A percentile compares a stretch with the other conserved stretches of the same genome.
Conservation (phyloP, 2,329 filamentous ascomycete genomes). For the Fusarium pseudoanthophilum region DNA sequence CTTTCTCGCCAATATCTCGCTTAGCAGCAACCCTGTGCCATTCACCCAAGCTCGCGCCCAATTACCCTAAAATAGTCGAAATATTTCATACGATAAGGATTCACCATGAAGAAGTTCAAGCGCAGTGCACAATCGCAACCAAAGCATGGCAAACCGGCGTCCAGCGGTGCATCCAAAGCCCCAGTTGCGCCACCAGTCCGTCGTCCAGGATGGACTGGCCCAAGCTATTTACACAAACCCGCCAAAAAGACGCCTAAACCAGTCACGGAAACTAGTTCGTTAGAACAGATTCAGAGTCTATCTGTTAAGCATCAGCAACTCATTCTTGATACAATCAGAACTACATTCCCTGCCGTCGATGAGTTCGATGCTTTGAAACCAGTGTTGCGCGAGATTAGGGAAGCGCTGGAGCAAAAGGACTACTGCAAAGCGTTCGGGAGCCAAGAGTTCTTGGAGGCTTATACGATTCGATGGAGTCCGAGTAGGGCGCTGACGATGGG, state of each 20-base stretch:
- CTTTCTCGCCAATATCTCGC: neutral
- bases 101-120: neutral
- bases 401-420: constrained; percentile 12
- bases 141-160: constrained; percentile 5
- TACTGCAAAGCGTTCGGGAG: constrained; percentile 1
- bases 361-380: constrained; percentile 1
- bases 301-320: constrained; percentile 3
- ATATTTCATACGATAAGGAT: accelerated
- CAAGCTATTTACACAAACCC: constrained; percentile 12
- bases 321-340: constrained; percentile 16
- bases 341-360: neutral
- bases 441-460: constrained; percentile 4
- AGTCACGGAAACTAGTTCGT: neutral
- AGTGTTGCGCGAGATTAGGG: constrained; percentile 3
- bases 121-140: constrained; percentile 14
- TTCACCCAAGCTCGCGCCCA: neutral
- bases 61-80: neutral
- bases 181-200: constrained; percentile 8
- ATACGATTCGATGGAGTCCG: constrained; percentile 7
- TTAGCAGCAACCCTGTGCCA: neutral
- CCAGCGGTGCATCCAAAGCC: constrained; percentile 12
- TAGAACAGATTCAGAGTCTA: neutral
- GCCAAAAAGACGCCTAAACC: neutral
- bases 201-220: constrained; percentile 14
- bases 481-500: constrained; percentile 1